Evolutionary conservation across 352 stramenopile genomes (phyloP).

Genomic region (Pythium scleroteichum): DNA sequence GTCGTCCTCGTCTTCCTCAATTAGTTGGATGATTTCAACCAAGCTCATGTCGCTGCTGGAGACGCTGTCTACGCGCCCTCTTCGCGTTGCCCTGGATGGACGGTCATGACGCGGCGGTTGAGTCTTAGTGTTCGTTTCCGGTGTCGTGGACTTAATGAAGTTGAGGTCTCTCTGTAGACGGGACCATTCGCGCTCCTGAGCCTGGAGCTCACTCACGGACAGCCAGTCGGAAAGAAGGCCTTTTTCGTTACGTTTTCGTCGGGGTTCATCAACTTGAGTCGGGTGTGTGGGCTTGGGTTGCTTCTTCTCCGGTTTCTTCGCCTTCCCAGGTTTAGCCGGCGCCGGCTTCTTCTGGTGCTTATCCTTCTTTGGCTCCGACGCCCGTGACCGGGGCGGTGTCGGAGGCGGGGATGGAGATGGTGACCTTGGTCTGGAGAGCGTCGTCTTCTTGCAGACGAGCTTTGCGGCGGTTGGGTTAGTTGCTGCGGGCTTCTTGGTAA

Average conservation of each 20-base stretch:
- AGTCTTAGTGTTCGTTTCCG: neutral
- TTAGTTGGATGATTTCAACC: constrained; percentile 28
- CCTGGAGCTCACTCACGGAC: constrained; percentile 29
- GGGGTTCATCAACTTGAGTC: neutral
- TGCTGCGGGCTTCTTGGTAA: constrained; percentile 1
- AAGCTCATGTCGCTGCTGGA: constrained; percentile 25
- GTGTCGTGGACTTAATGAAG: neutral
- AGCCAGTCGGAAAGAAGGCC: constrained; percentile 24
- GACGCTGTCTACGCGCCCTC: constrained; percentile 7
- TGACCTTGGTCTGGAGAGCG: neutral
- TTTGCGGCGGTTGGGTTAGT: no score
- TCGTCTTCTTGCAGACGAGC: constrained; percentile 1
- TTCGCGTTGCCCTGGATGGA: neutral
- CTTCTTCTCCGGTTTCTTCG: constrained; percentile 7
- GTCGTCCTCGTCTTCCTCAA: constrained; percentile 31
- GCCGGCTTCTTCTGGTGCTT: constrained; percentile 2
- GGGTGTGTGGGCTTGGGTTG: neutral
- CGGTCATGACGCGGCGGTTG: neutral
- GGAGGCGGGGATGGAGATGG: neutral
- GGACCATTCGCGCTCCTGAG: constrained; percentile 29
- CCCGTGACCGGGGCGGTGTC: neutral
- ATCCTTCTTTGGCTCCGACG: neutral
- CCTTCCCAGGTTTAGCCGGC: neutral
- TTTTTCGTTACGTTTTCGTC: neutral
- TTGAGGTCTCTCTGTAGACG: constrained; percentile 25